A percentile compares a stretch with the other conserved stretches of the same genome.
These are phyloP conservation scores for Nakazawaea anatomiae DNA, from an alignment of 805 yeast species.

Conservation along the genomic window DNA sequence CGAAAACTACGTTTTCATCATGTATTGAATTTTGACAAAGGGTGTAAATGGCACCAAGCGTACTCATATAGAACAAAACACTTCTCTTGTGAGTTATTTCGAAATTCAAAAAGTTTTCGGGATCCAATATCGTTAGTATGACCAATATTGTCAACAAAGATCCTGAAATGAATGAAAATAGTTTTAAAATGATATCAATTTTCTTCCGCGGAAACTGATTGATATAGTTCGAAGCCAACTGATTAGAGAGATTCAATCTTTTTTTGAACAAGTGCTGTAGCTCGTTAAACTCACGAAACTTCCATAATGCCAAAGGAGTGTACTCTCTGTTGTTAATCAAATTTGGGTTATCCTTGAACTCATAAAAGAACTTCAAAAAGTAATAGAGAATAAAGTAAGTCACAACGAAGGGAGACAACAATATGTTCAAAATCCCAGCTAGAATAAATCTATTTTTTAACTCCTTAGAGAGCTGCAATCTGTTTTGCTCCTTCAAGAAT, in stretches of 20 bases:
- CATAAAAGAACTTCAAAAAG: conserved; percentile 89
- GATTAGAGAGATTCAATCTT: conserved; percentile 70
- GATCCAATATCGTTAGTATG: conserved; percentile 70
- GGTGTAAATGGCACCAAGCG: conserved; percentile 87
- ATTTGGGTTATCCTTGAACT: conserved; percentile 83
- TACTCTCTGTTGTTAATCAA: conserved; percentile 79
- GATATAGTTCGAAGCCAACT: conserved; percentile 76
- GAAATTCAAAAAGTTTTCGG: conserved; percentile 85
- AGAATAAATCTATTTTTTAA: conserved; percentile 73
- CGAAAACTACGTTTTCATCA: conserved; percentile 64
- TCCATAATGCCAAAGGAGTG: conserved; percentile 95
- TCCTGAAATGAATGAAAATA: conserved; percentile 73
- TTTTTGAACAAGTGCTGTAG: conserved; percentile 81
- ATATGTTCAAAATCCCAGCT: conserved; percentile 80
- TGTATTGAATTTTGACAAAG: conserved; percentile 67
- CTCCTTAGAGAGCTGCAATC: conserved; percentile 62
- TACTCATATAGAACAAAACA: conserved; percentile 79
- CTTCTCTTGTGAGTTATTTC: conserved; percentile 80
- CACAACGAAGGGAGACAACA: conserved; percentile 82
- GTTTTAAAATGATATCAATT: conserved; percentile 47
- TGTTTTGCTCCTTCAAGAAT: conserved; percentile 64
- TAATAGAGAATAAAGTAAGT: conserved; percentile 76
- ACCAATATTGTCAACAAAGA: conserved; percentile 88
- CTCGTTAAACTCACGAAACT: conserved; percentile 89
- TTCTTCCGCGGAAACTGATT: conserved; percentile 88